phyloP scores from a whole-genome alignment of 2,329 filamentous ascomycete genomes.

The Diaporthe citriasiana region DNA sequence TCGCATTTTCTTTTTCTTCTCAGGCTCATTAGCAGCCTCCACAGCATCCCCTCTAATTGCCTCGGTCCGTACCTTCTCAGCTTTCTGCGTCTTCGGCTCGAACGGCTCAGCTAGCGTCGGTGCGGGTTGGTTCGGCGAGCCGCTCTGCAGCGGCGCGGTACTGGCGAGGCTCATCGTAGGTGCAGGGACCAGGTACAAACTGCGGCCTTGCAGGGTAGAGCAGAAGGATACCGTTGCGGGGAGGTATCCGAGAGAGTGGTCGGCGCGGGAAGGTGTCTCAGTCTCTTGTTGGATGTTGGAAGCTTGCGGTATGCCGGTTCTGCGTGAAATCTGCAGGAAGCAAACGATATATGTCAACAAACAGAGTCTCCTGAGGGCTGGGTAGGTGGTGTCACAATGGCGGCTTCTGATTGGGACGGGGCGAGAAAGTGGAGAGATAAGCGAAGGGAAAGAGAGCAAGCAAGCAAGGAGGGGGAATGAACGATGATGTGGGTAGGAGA shows the following conservation, averaged over 20 bases:
- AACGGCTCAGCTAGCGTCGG: slow-evolving; percentile 48
- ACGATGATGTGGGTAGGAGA: slow-evolving; percentile 33
- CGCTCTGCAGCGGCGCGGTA: slow-evolving; percentile 46
- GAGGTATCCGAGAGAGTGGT: slow-evolving; percentile 27
- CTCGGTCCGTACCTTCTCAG: slow-evolving; percentile 53
- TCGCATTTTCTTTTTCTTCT: slow-evolving; percentile 64
- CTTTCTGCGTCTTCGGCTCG: slow-evolving; percentile 44
- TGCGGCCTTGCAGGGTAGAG: slow-evolving; percentile 29
- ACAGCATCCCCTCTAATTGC: slow-evolving; percentile 47
- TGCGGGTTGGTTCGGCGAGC: slow-evolving; percentile 48
- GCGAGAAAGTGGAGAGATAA: slow-evolving; percentile 31
- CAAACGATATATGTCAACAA: slow-evolving; percentile 40
- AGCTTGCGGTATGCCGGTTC: slow-evolving; percentile 24
- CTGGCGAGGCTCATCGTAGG: slow-evolving; percentile 49
- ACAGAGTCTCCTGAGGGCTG: slow-evolving; percentile 25
- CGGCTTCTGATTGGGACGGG: slow-evolving; percentile 13
- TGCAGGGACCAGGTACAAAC: background rate
- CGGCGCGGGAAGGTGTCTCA: slow-evolving; percentile 34
- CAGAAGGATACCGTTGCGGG: slow-evolving; percentile 9
- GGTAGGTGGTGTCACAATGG: slow-evolving; percentile 30
- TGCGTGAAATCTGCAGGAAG: slow-evolving; percentile 38
- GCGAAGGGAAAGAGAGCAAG: slow-evolving; percentile 17
- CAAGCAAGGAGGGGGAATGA: slow-evolving; percentile 12
- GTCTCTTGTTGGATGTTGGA: slow-evolving; percentile 1
- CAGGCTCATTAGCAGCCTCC: slow-evolving; percentile 48